phyloP scores from a whole-genome alignment of 257 asterid species.

The Nicotiana otophora region DNA sequence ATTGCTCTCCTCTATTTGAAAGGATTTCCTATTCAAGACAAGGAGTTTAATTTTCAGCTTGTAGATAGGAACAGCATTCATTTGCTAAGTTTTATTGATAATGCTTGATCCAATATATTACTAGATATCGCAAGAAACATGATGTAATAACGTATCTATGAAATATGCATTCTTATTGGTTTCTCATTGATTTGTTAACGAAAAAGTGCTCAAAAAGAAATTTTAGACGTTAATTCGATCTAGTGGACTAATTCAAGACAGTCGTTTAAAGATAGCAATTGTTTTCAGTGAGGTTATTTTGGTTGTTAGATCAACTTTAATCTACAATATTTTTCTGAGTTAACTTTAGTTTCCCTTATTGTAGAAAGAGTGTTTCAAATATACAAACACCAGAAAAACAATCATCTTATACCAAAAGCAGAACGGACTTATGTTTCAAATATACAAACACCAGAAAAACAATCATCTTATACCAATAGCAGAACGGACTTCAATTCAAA shows the following conservation, averaged over 20 bases:
- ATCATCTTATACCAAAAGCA: neutral
- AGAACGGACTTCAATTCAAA: neutral
- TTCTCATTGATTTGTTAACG: neutral
- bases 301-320: neutral
- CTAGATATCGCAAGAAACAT: neutral
- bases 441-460: neutral
- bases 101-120: no score
- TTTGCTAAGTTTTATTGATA: no score
- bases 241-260: neutral
- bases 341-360: neutral
- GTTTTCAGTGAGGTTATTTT: neutral
- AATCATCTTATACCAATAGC: neutral
- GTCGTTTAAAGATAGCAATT: neutral
- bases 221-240: neutral
- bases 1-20: no score
- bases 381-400: neutral
- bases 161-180: neutral
- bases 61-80: no score
- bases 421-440: neutral
- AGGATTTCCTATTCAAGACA: no score
- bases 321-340: no score
- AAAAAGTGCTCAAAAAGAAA: neutral
- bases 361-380: neutral
- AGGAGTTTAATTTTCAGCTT: no score
- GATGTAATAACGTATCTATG: neutral